phyloP scores from a whole-genome alignment of 1,284 basidiomycete genomes.

The Cryptococcus sp. region DNA sequence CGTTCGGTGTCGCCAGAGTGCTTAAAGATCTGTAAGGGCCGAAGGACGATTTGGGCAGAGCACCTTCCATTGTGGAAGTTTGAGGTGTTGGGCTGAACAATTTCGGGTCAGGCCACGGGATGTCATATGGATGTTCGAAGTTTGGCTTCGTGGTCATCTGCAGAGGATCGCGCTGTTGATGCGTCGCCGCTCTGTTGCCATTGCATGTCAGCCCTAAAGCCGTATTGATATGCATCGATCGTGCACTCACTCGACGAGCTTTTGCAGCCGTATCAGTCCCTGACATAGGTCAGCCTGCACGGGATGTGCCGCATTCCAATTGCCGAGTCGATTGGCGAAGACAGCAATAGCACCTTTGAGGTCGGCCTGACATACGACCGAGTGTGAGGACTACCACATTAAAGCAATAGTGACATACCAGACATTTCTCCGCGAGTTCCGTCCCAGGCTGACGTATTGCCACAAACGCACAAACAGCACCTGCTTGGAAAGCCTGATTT shows the following conservation, averaged over 20 bases:
- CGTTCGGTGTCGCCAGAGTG: too few relatives aligned
- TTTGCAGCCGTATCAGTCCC: conserved; percentile 49
- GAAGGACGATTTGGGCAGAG: too few relatives aligned
- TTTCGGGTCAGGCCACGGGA: conserved; percentile 4
- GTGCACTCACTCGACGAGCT: conserved; percentile 39
- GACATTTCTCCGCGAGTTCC: conserved; percentile 41
- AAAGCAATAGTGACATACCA: conserved; percentile 24
- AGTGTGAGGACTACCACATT: not conserved
- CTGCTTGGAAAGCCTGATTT: conserved; percentile 50
- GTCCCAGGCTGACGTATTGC: conserved; percentile 50
- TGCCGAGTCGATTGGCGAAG: conserved; percentile 42
- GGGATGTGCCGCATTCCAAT: conserved; percentile 49
- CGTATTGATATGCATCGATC: not conserved
- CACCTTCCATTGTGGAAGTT: too few relatives aligned
- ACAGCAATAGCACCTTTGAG: conserved; percentile 45
- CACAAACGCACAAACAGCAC: conserved; percentile 51
- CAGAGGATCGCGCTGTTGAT: conserved; percentile 13
- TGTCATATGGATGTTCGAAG: conserved; percentile 3
- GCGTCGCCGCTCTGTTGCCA: conserved; percentile 16
- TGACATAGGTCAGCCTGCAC: conserved; percentile 49
- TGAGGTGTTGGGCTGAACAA: too few relatives aligned
- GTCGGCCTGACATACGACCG: conserved; percentile 26
- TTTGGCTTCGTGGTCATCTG: conserved; percentile 2
- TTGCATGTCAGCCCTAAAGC: not conserved
- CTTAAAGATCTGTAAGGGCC: too few relatives aligned